These are phyloP conservation scores for Yarrowia bubula DNA, from an alignment of 805 yeast species.

Conservation along the genomic window DNA sequence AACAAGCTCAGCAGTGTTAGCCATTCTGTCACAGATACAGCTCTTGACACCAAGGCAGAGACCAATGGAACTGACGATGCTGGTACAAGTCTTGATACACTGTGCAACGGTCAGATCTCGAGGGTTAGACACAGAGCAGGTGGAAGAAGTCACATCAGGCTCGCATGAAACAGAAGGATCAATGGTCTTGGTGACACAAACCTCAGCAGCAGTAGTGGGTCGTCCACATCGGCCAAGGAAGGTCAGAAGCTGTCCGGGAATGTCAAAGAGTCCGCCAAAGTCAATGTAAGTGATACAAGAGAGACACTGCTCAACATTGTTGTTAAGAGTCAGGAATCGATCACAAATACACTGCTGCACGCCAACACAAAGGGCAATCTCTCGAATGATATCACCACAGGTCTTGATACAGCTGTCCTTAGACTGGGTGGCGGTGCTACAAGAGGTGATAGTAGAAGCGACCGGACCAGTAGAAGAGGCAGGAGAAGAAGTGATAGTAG, in stretches of 20 bases:
- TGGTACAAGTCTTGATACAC: background rate
- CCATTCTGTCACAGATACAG: conserved; percentile 4
- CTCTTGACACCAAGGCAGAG: background rate
- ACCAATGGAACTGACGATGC: background rate
- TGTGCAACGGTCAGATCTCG: background rate
- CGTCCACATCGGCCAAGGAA: background rate
- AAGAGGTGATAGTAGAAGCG: background rate
- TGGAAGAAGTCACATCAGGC: background rate
- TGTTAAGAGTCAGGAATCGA: background rate
- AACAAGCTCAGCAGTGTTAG: background rate
- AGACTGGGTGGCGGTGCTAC: background rate
- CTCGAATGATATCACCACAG: background rate
- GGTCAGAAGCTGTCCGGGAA: background rate
- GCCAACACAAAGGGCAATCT: conserved; percentile 1
- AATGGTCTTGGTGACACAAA: background rate
- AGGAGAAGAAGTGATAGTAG: conserved; percentile 18
- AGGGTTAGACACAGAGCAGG: background rate
- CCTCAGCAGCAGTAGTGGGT: background rate
- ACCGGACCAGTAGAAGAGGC: background rate
- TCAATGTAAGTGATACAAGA: background rate
- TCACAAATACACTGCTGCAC: background rate
- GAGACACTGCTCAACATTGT: background rate
- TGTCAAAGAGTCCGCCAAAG: background rate
- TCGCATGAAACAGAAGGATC: background rate
- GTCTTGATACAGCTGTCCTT: background rate